These are phyloP conservation scores for Colletotrichum sidae DNA, from an alignment of 2,329 filamentous ascomycete genomes.

Conservation along the genomic window DNA sequence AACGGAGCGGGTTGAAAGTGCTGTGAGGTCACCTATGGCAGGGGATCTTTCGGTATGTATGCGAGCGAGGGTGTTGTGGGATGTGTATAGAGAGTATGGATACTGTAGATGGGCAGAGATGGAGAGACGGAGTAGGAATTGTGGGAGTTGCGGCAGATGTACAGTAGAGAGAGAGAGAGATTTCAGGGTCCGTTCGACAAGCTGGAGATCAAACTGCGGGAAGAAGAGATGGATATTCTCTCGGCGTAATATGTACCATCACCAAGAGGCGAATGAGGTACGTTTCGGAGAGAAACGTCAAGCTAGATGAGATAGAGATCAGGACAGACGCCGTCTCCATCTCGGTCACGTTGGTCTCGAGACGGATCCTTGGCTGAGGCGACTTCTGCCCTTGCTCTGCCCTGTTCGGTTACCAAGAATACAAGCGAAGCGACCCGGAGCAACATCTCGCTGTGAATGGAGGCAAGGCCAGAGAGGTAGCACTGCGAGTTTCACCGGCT, in stretches of 20 bases:
- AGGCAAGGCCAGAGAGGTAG: constrained; percentile 1
- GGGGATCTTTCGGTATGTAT: not conserved
- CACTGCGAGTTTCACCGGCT: not conserved
- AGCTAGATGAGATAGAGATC: too few relatives aligned
- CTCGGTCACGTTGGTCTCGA: not conserved
- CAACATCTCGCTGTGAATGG: not conserved
- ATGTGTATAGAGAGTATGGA: too few relatives aligned
- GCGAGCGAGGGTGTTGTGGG: not conserved
- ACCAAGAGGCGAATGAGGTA: too few relatives aligned
- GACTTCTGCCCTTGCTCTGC: constrained; percentile 22
- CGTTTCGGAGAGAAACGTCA: too few relatives aligned
- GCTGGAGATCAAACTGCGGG: too few relatives aligned
- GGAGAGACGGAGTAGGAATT: not conserved
- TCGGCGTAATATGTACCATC: too few relatives aligned
- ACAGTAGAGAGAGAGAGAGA: not conserved
- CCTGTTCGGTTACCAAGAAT: constrained; percentile 12
- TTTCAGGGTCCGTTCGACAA: too few relatives aligned
- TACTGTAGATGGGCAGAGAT: not conserved
- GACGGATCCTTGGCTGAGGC: constrained; percentile 18
- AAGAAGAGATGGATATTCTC: too few relatives aligned
- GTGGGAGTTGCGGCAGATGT: constrained; percentile 7
- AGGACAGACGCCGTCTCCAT: not conserved
- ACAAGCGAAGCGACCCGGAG: constrained; percentile 13
- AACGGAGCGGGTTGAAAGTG: constrained; percentile 23
- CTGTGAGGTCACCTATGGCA: constrained; percentile 24